A percentile compares a stretch with the other conserved stretches of the same genome.
Evolutionary conservation across 352 stramenopile genomes (phyloP).

Genomic region (Globisporangium spinosum): DNA sequence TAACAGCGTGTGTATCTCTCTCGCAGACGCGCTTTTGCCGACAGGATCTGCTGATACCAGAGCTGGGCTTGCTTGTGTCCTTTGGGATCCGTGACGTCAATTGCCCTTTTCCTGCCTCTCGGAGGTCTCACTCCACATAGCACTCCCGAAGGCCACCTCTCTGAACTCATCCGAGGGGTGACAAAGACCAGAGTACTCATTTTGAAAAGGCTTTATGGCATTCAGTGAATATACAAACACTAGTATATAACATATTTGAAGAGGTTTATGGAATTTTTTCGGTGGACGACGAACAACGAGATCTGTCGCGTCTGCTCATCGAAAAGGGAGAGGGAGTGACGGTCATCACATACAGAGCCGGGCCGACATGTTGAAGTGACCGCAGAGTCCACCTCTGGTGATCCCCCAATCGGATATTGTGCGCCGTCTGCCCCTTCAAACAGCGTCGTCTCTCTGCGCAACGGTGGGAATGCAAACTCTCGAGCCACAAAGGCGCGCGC

Average conservation of each 20-base stretch:
- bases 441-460: neutral
- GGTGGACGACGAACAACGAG: neutral
- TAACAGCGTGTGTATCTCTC: neutral
- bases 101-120: neutral
- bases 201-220: neutral
- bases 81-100: neutral
- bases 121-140: neutral
- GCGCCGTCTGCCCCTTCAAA: neutral
- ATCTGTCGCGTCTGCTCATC: neutral
- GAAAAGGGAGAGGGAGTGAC: neutral
- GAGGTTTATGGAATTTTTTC: conserved; percentile 2
- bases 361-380: neutral
- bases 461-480: neutral
- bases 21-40: neutral
- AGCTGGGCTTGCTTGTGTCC: neutral
- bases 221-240: neutral
- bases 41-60: neutral
- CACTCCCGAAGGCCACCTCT: neutral
- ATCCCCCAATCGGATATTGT: neutral
- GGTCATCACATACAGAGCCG: neutral
- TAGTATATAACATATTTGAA: neutral
- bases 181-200: neutral
- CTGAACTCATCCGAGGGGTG: neutral
- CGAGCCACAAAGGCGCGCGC: neutral
- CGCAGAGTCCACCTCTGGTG: neutral